Conservation (phyloP, 2,329 filamentous ascomycete species). For the Tolypocladium sp. region DNA sequence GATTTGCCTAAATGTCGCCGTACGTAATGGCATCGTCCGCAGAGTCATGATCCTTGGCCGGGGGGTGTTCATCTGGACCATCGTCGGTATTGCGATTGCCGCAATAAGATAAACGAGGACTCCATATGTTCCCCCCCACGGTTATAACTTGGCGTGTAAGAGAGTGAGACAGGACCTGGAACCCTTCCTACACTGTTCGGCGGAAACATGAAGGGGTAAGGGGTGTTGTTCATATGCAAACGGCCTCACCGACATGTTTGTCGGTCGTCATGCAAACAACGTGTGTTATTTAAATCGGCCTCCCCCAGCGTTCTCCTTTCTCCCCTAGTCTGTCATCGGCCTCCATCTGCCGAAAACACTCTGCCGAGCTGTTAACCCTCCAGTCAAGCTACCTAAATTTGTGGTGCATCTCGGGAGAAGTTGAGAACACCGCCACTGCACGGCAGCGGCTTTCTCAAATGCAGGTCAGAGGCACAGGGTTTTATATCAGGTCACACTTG, state of each 20-base stretch:
- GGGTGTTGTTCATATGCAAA: not conserved
- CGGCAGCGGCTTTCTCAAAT: not conserved
- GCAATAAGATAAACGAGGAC: not conserved
- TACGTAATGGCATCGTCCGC: too few species aligned
- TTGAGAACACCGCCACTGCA: not conserved
- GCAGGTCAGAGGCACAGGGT: too few species aligned
- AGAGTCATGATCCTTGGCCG: too few species aligned
- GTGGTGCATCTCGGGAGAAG: not conserved
- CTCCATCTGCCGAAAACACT: not conserved
- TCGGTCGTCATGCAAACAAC: not conserved
- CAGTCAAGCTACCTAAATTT: not conserved
- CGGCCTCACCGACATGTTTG: not conserved
- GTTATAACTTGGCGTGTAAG: not conserved
- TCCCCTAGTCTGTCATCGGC: too few species aligned
- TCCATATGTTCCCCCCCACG: not conserved
- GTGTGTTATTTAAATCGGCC: not conserved
- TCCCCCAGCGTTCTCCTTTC: too few species aligned
- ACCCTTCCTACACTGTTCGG: not conserved
- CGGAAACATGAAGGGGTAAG: not conserved
- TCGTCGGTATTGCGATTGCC: not conserved
- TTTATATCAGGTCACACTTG: too few species aligned
- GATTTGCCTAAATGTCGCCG: not conserved
- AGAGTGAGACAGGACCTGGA: not conserved
- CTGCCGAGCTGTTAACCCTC: not conserved
- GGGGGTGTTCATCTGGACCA: not conserved